Base-by-base conservation (phyloP, 257 asterid genomes). In the Scutellaria barbata region DNA sequence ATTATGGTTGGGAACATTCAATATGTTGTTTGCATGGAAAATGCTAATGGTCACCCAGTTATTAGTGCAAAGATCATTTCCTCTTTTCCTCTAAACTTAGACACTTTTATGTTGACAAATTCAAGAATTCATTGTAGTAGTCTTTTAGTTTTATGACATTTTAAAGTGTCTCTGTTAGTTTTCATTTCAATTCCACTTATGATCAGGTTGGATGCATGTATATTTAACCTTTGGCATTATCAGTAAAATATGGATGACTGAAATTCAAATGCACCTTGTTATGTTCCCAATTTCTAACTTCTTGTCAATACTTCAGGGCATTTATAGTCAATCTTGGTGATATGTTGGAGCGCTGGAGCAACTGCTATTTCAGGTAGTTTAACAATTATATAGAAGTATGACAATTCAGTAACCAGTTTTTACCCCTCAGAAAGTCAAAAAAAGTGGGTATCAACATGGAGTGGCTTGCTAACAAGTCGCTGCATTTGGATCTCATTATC, bases 301-400 rank as follows among this genome's bases (percentile, higher is more conserved):
- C 25, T 75, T 37, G 72, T 62, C 65, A 45, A 50, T 67, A 54
- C 46, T 81, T 69, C 89, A 95, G 99, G 80, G 96, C 95, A 39
- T 87, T 89, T 81, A 55, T 92, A 63, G 98, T 92, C 14, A 95
- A 95, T 84, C 85, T 95, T 43, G 99, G 96, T 48, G 99, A 95
- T 72, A 74, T 95, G 93, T 80, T 95, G 68, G 99, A 91, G 84
- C 93, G 96, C 43, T 85, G 90, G 96, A 95, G 95, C 88, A 95
- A 95, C 86, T 80, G 84, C 61, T 20, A 69, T 55, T 92, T 89
- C 75, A 89, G 99, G 98, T 93, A 81, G 35, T 46, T 74, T 12
- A 65, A 13, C 63, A 12, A 22, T 10, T 41, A 55, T 46, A 50
- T 18, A 48, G 43, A 37, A 52, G 61, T 70, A 20, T 33, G 52